Conservation (phyloP, 768 basidiomycete species). For the Suillus subaureus region DNA sequence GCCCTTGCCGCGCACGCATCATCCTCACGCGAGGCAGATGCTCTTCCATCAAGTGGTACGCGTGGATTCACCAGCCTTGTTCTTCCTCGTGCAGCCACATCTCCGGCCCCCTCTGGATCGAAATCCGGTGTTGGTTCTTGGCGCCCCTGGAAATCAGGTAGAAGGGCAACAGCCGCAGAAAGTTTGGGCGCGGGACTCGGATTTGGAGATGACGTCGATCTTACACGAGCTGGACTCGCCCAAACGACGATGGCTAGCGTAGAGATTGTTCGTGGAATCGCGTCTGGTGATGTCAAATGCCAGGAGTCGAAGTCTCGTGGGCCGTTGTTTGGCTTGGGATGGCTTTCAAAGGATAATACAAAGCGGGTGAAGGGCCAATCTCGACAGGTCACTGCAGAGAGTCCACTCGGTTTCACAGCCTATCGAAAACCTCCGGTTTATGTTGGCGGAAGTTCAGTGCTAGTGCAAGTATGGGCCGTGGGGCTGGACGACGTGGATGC, state of each 20-base stretch:
- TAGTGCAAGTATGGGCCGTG: constrained; percentile 91
- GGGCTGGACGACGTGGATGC: constrained; percentile 78
- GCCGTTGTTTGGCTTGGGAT: constrained; percentile 28
- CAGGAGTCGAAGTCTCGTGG: constrained; percentile 23
- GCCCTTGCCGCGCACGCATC: constrained; percentile 35
- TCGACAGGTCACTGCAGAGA: constrained; percentile 19
- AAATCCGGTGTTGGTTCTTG: constrained; percentile 6
- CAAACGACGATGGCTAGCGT: constrained; percentile 90
- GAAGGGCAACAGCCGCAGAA: constrained; percentile 25
- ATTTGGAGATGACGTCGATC: constrained; percentile 59
- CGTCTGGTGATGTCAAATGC: constrained; percentile 26
- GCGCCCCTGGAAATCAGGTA: constrained; percentile 28
- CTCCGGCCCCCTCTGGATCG: constrained; percentile 22
- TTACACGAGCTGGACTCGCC: constrained; percentile 76
- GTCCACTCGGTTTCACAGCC: constrained; percentile 64
- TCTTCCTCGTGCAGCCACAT: constrained; percentile 44
- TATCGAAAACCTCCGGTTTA: constrained; percentile 74
- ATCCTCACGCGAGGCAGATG: constrained; percentile 24
- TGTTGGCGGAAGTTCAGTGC: constrained; percentile 66
- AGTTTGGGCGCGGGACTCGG: constrained; percentile 30
- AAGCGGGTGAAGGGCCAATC: constrained; percentile 17
- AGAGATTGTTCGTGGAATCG: constrained; percentile 66
- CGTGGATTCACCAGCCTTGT: constrained; percentile 58
- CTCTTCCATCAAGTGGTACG: constrained; percentile 51
- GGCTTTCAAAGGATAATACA: constrained; percentile 32